A percentile compares a stretch with the other conserved stretches of the same genome.
phyloP scores from a whole-genome alignment of 23 red algal genomes.

The Gracilaria domingensis region DNA sequence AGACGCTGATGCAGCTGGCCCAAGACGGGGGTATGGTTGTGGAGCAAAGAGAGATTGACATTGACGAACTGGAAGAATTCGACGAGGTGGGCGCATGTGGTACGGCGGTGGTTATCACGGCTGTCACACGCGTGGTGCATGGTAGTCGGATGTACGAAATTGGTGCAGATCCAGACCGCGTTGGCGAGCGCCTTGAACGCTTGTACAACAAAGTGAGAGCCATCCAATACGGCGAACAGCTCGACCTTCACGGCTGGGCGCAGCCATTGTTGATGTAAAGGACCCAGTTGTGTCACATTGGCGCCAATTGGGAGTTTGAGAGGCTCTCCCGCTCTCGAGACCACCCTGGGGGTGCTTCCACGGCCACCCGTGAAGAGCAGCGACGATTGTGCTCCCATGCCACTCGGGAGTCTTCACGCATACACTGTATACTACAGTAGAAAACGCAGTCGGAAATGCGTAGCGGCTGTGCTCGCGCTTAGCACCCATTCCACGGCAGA shows the following conservation, averaged over 20 bases:
- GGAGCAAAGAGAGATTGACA: slow-evolving; percentile 75
- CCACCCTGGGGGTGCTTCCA: not conserved
- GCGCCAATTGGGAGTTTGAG: not conserved
- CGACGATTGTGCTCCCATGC: not conserved
- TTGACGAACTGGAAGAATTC: slow-evolving; percentile 79
- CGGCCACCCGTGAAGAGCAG: not conserved
- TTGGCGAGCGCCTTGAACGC: slow-evolving; percentile 47
- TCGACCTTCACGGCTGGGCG: slow-evolving; percentile 65
- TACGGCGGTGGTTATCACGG: slow-evolving; percentile 97
- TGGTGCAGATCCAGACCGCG: slow-evolving; percentile 63
- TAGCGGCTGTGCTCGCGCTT: not conserved
- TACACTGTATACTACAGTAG: not conserved
- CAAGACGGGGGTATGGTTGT: slow-evolving; percentile 82
- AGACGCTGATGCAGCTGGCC: slow-evolving; percentile 90
- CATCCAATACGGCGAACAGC: slow-evolving; percentile 76
- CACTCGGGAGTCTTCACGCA: not conserved
- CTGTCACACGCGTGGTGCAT: slow-evolving; percentile 82
- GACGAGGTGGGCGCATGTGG: slow-evolving; percentile 96
- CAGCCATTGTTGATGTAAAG: slow-evolving; percentile 35
- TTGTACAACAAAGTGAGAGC: slow-evolving; percentile 87
- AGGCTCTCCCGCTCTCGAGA: not conserved
- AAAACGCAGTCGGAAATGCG: not conserved
- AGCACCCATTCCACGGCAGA: slow-evolving; percentile 26
- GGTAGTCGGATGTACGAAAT: slow-evolving; percentile 63
- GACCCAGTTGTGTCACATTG: not conserved